A percentile compares a stretch with the other conserved stretches of the same genome.
These are phyloP conservation scores for Exobasidium rhododendri DNA, from an alignment of 1,284 basidiomycete genomes.

Conservation along the genomic window DNA sequence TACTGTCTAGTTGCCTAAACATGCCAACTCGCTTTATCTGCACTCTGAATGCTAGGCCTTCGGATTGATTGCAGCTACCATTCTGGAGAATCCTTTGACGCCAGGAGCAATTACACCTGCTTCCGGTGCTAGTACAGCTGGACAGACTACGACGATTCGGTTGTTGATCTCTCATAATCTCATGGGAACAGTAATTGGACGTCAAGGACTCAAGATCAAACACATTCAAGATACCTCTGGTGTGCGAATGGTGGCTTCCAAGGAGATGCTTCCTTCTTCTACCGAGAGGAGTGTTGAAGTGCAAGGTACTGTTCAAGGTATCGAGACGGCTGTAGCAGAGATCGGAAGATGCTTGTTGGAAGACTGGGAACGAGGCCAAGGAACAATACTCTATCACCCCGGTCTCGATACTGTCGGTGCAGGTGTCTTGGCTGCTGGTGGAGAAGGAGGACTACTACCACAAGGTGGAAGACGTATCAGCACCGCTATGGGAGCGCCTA, in stretches of 20 bases:
- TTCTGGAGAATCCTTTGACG: slow-evolving; percentile 61
- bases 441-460: slow-evolving; percentile 43
- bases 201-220: slow-evolving; percentile 55
- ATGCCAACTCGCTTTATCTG: too few relatives aligned
- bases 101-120: slow-evolving; percentile 58
- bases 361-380: slow-evolving; percentile 86
- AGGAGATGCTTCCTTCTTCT: slow-evolving; percentile 55
- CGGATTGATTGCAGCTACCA: slow-evolving; percentile 86
- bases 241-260: slow-evolving; percentile 55
- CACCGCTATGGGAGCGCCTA: slow-evolving; percentile 51
- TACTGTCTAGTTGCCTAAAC: background rate
- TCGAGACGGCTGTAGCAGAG: slow-evolving; percentile 85
- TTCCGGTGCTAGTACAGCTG: slow-evolving; percentile 65
- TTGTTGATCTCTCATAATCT: slow-evolving; percentile 57
- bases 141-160: slow-evolving; percentile 81
- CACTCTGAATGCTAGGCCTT: slow-evolving; percentile 68
- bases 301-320: slow-evolving; percentile 84
- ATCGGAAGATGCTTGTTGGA: slow-evolving; percentile 92
- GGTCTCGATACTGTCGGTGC: slow-evolving; percentile 49
- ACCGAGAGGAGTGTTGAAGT: slow-evolving; percentile 83
- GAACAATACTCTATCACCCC: slow-evolving; percentile 93
- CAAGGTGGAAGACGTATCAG: slow-evolving; percentile 35
- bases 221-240: slow-evolving; percentile 55
- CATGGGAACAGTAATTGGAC: slow-evolving; percentile 56
- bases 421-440: slow-evolving; percentile 59